A percentile compares a stretch with the other conserved stretches of the same genome.
Conservation (phyloP, 345 rosid species). For the Arabidopsis arenosa region DNA sequence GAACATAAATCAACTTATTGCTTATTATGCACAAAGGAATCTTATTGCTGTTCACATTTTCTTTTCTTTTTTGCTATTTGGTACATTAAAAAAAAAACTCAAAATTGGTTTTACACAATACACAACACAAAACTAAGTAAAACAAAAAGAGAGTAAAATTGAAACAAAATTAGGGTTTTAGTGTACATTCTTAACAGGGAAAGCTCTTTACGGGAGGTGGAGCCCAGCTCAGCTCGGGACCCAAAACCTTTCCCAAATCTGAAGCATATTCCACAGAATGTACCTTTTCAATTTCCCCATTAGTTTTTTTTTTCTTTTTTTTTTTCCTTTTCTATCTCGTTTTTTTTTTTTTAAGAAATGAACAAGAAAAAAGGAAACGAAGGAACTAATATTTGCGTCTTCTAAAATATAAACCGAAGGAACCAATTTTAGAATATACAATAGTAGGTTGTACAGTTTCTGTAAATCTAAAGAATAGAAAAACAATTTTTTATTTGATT, state of each 20-base stretch:
- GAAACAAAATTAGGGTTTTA: constrained; percentile 32
- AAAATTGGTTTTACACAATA: too few relatives aligned
- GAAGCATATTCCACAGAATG: constrained; percentile 71
- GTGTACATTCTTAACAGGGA: constrained; percentile 2
- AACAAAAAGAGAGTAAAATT: neutral
- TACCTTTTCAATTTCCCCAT: constrained; percentile 46
- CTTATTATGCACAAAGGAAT: too few relatives aligned
- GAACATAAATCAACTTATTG: too few relatives aligned
- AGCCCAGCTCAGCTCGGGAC: constrained; percentile 48
- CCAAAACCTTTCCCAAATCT: constrained; percentile 24
- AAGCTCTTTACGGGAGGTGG: constrained; percentile 48
- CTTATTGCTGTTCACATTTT: too few relatives aligned
- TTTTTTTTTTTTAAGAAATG: neutral
- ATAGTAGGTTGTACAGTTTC: neutral
- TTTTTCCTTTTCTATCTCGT: neutral
- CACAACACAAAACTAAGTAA: too few relatives aligned
- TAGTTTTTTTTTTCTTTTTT: neutral
- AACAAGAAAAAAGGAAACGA: neutral
- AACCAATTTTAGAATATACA: neutral
- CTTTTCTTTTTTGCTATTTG: too few relatives aligned
- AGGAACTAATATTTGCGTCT: neutral
- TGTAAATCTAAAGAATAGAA: neutral
- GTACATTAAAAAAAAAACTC: too few relatives aligned
- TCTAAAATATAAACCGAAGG: too few relatives aligned
- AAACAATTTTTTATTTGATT: neutral